Evolutionary conservation across 2,329 filamentous ascomycete genomes (phyloP), one percentile per base, ranked within the genome.

Genomic region (Calonectria honghensis): DNA sequence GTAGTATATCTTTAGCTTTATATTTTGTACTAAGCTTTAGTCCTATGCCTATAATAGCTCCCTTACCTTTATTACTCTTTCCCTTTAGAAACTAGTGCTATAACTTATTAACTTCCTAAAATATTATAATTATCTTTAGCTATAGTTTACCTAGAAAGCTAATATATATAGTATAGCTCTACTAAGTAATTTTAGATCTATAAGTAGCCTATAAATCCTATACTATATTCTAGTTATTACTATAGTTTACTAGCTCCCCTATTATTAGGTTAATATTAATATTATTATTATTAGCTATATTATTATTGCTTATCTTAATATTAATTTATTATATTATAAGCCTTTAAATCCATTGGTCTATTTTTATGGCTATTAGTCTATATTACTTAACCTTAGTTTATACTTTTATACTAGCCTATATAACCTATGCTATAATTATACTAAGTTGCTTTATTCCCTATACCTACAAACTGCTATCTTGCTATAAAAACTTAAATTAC

Each of bases 61-160:
- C 4, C 7, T 6, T 20, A 18, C 31, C 48, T 13, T 48, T 50
- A 20, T 39, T 32, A 3, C 9, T 32, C 31, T 32, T 32, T 32
- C 31, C 54, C 41, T 66, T 11, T 27, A 72, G 32, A 59, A 72
- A 66, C 35, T 72, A 27, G 31, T 72, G 24, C 61, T 29, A 72
- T 57, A 72, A 16, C 50, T 64, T 57, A 13, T 61, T 72, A 41
- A 72, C 50, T 20, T 51, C 51, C 37, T 39, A 6, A 41, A 61
- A 72, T 16, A 16, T 72, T 51, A 16, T 11, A 50, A 72, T 68
- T 39, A 72, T 72, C 39, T 72, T 27, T 16, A 32, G 39, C 39
- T 68, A 20, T 24, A 72, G 31, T 24, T 68, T 35, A 6, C 63
- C n/a, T 13, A 29, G 27, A 20, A 63, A 63, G 27, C 54, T 9